phyloP scores from a whole-genome alignment of 169 alveolate species.

The Plasmodium chabaudi region DNA sequence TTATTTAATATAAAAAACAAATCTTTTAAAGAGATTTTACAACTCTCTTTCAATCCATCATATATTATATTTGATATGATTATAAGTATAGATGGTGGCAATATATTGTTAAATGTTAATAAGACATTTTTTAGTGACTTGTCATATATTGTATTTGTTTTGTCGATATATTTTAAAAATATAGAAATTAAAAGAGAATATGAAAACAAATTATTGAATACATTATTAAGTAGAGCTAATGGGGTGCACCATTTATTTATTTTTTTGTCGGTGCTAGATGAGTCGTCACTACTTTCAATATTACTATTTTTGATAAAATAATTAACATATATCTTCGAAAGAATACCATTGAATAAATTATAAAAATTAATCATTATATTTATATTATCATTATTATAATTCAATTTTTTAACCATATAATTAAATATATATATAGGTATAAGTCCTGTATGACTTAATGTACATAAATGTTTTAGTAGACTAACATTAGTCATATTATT shows the following conservation, averaged over 20 bases:
- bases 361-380: slow-evolving; percentile 29
- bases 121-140: background rate
- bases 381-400: slow-evolving; percentile 7
- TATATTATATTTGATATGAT: slow-evolving; percentile 43
- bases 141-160: slow-evolving; percentile 17
- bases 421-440: slow-evolving; percentile 37
- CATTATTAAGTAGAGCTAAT: background rate
- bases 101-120: slow-evolving; percentile 11
- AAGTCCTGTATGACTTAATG: slow-evolving; percentile 47
- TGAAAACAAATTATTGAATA: slow-evolving; percentile 11
- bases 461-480: slow-evolving; percentile 45
- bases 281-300: background rate
- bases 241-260: background rate
- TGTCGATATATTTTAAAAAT: slow-evolving; percentile 19
- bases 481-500: background rate
- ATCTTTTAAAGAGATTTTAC: slow-evolving; percentile 15
- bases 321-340: slow-evolving; percentile 28
- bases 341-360: slow-evolving; percentile 11
- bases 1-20: slow-evolving; percentile 17
- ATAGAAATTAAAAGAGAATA: slow-evolving; percentile 12
- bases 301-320: slow-evolving; percentile 19
- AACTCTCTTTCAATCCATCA: slow-evolving; percentile 10
- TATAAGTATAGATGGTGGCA: slow-evolving; percentile 40
- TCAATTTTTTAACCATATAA: slow-evolving; percentile 11
- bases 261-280: background rate